These are phyloP conservation scores for Hanseniaspora taiwanica DNA, from an alignment of 805 yeast genomes.

Conservation along the genomic window DNA sequence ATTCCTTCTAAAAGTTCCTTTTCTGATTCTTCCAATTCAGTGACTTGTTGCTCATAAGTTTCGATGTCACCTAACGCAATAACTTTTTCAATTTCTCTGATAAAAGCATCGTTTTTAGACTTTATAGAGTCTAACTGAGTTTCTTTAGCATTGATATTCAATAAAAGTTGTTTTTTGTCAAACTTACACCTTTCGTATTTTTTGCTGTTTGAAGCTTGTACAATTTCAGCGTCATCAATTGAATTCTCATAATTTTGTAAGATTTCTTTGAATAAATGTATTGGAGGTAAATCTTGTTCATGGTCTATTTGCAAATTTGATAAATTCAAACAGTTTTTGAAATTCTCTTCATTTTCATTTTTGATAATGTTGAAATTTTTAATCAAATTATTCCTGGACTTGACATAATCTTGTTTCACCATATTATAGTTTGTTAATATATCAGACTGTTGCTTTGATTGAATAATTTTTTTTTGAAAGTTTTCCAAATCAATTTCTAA, in stretches of 20 bases:
- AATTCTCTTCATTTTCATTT: neutral
- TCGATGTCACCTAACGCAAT: neutral
- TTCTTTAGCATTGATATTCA: neutral
- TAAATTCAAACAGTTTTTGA: neutral
- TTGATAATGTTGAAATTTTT: neutral
- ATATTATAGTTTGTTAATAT: conserved; percentile 39
- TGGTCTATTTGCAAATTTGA: no score
- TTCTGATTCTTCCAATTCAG: conserved; percentile 41
- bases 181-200: neutral
- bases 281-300: no score
- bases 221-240: neutral
- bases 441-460: conserved; percentile 46
- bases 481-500: conserved; percentile 38
- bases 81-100: no score
- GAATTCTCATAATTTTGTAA: neutral
- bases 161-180: neutral
- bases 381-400: neutral
- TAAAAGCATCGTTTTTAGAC: no score
- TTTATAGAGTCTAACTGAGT: no score
- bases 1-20: conserved; percentile 13
- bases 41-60: conserved; percentile 30
- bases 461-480: conserved; percentile 35
- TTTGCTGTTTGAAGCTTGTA: neutral
- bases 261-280: no score
- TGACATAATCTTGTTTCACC: conserved; percentile 11